Evolutionary conservation across 805 yeast genomes (phyloP).

Genomic region (Grigorovia transvaalensis): DNA sequence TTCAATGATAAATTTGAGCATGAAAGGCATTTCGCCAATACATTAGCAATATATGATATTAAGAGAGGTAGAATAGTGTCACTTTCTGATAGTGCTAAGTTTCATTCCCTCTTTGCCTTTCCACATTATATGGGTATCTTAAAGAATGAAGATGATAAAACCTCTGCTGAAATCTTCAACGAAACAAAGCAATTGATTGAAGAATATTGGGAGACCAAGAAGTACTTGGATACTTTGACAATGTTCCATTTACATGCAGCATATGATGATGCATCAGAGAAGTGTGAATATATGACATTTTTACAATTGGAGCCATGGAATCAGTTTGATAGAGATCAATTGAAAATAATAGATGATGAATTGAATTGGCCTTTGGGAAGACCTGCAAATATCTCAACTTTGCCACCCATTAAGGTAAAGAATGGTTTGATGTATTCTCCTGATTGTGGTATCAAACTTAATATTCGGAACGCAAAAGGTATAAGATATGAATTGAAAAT

Average conservation of each 20-base stretch:
- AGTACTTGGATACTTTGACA: slow-evolving; percentile 32
- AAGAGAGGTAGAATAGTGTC: slow-evolving; percentile 52
- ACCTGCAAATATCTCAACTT: slow-evolving; percentile 41
- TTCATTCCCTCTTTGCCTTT: slow-evolving; percentile 49
- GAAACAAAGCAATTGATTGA: slow-evolving; percentile 36
- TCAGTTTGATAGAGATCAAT: slow-evolving; percentile 37
- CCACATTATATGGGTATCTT: slow-evolving; percentile 40
- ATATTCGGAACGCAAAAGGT: slow-evolving; percentile 37
- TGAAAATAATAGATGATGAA: slow-evolving; percentile 62
- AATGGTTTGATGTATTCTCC: slow-evolving; percentile 71
- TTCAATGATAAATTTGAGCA: slow-evolving; percentile 37
- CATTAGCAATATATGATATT: slow-evolving; percentile 59
- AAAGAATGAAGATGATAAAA: slow-evolving; percentile 33
- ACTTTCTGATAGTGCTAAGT: slow-evolving; percentile 52
- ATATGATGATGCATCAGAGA: slow-evolving; percentile 27
- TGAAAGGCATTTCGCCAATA: slow-evolving; percentile 38
- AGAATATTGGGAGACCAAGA: slow-evolving; percentile 36
- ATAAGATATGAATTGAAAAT: slow-evolving; percentile 40
- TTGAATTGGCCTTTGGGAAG: slow-evolving; percentile 64
- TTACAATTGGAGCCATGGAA: slow-evolving; percentile 60
- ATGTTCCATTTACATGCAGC: slow-evolving; percentile 34
- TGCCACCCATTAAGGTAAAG: slow-evolving; percentile 48
- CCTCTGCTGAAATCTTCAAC: slow-evolving; percentile 31
- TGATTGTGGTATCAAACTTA: slow-evolving; percentile 64
- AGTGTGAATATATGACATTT: slow-evolving; percentile 64